Base-by-base conservation (phyloP, 495 filamentous ascomycete genomes). In the Aspergillus affinis region DNA sequence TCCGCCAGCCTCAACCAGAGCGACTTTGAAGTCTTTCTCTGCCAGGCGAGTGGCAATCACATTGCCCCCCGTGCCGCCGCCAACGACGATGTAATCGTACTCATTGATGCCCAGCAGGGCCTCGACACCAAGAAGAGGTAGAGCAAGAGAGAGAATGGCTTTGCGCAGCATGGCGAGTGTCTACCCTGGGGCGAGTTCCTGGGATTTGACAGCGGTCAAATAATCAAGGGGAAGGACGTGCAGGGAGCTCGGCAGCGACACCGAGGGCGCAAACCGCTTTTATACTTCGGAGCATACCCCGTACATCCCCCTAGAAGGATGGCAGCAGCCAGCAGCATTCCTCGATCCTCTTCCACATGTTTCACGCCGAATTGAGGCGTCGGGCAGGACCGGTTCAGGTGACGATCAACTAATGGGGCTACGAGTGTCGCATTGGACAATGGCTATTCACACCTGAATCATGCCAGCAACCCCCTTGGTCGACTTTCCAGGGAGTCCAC, bases 1-100 rank as follows among this genome's bases (percentile, higher is more conserved):
- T 0, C 73, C 75, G 15, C 84, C 84, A 13, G 84, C 83, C 67
- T 87, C 84, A 17, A 87, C 66, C 3, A 86, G 71, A 0, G 78
- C 79, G 4, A 82, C 76, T 8, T 51, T 68, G 27, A 68, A 62
- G 0, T 65, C 61, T 32, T 73, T 61, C 54, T 75, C 63, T 6
- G 75, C 74, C 4, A 86, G 67, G 20, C 84, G 71, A 3, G 71
- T 71, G 4, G 81, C 83, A 5, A 86, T 62, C 3, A 73, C 65
- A 6, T 77, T 65, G 4, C 83, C 84, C 0, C 77, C 77, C 0
- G 71, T 84, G 8, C 84, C 84, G 20, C 83, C 82, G 7, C 84
- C 84, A 1, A 84, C 76, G 8, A 86, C 65, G 10, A 82, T 69
- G 59, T 82, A 82, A 57, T 82, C 79, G 46, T 82, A 85, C 65